Percentiles rank a stretch among this genome's conserved stretches.
phyloP scores from a whole-genome alignment of 306 rosid species.

The Rosa chinensis region DNA sequence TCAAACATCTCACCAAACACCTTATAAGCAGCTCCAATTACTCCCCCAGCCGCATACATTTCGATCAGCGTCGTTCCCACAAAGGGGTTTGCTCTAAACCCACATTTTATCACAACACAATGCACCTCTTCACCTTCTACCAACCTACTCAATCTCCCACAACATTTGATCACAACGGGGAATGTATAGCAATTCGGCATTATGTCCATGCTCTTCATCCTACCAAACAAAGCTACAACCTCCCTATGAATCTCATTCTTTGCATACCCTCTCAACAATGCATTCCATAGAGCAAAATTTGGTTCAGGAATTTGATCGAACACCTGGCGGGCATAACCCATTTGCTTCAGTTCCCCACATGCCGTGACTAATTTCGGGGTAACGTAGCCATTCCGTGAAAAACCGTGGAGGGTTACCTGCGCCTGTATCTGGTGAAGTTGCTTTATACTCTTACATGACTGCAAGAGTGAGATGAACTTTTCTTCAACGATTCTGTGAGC shows the following conservation, averaged over 20 bases:
- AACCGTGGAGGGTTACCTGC: conserved; percentile 52
- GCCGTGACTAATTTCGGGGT: conserved; percentile 45
- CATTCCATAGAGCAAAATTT: conserved; percentile 59
- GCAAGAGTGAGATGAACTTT: conserved; percentile 53
- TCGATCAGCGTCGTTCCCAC: conserved; percentile 61
- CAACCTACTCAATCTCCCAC: conserved; percentile 39
- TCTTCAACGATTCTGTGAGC: conserved; percentile 49
- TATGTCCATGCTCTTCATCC: conserved; percentile 39
- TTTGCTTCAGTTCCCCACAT: conserved; percentile 34
- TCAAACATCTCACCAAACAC: conserved; percentile 64
- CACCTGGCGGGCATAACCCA: conserved; percentile 49
- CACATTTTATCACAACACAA: conserved; percentile 48
- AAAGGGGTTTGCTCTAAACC: conserved; percentile 49
- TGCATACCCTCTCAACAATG: conserved; percentile 53
- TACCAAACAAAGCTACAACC: conserved; percentile 44
- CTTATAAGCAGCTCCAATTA: conserved; percentile 49
- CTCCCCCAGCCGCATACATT: conserved; percentile 51
- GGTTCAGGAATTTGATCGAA: conserved; percentile 58
- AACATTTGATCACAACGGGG: conserved; percentile 63
- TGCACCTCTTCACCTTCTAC: conserved; percentile 68
- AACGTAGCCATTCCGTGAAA: conserved; percentile 43
- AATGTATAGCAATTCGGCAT: conserved; percentile 61
- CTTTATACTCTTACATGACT: conserved; percentile 55
- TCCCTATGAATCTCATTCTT: conserved; percentile 32
- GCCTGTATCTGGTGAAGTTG: conserved; percentile 54